These are phyloP conservation scores for Chlorella ohadii DNA, from an alignment of 139 green algal species.

Conservation along the genomic window DNA sequence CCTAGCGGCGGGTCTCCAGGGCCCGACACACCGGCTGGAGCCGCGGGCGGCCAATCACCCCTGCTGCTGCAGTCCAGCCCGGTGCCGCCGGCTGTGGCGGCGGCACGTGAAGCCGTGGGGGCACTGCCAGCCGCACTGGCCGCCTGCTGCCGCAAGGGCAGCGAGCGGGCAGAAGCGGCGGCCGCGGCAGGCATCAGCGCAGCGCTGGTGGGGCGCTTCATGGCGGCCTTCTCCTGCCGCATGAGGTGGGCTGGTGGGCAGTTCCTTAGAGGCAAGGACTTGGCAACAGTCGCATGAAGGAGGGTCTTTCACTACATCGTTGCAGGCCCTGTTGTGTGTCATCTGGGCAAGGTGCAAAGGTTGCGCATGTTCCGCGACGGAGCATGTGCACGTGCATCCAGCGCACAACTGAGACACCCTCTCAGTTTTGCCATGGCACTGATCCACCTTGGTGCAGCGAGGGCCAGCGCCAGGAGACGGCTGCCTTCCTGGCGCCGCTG, in stretches of 20 bases:
- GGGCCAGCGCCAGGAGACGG: conserved; percentile 24
- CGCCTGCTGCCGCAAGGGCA: not conserved
- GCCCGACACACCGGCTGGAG: not conserved
- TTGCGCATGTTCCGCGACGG: no score
- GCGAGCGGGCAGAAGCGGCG: not conserved
- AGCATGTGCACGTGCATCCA: not conserved
- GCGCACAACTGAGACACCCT: not conserved
- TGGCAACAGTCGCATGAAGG: no score
- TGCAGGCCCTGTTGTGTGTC: no score
- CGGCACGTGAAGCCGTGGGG: not conserved
- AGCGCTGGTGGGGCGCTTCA: conserved; percentile 14
- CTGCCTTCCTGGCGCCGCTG: conserved; percentile 23
- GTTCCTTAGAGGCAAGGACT: no score
- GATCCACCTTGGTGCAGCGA: conserved; percentile 3
- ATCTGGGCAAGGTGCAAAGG: no score
- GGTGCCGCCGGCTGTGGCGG: not conserved
- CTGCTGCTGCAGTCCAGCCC: not conserved
- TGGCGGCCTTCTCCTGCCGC: conserved; percentile 18
- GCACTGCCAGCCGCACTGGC: conserved; percentile 5
- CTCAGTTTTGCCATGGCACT: no score
- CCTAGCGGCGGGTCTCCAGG: not conserved
- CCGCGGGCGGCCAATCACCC: not conserved
- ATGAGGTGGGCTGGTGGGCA: conserved; percentile 17
- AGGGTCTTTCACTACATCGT: no score
- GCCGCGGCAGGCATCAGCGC: not conserved